Base-by-base conservation (phyloP, 2,329 filamentous ascomycete species). In the Calonectria montana region DNA sequence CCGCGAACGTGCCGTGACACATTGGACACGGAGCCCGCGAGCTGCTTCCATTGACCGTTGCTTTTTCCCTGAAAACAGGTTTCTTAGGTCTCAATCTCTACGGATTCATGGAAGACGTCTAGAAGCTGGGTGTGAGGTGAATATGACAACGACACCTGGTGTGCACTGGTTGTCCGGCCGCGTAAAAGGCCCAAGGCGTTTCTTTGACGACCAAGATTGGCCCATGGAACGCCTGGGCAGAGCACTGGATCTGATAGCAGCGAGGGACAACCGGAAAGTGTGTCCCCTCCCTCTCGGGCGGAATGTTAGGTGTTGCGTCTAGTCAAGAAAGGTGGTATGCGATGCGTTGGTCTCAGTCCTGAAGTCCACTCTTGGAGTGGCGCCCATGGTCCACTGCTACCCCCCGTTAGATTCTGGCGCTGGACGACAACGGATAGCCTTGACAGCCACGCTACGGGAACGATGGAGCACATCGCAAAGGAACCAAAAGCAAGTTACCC, bases 241-340 rank as follows among this genome's bases (percentile, higher is more conserved):
- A 59, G 39, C 35, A 27, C 13, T 31, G 43, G 31, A 18, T 13
- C 16, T 13, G 15, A 27, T 16, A 25, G 23, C 25, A 23, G 48
- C 9, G 27, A 37, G 53, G 29, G 53, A 62, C 39, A 2, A n/a
- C 21, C 29, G 25, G 61, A 65, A 29, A 47, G 63, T 67, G 41
- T 45, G 7, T 12, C 31, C 23, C 35, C 31, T n/a, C 35, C 57
- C 39, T 29, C 21, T 48, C 21, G 35, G 43, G n/a, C 23, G 74
- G 75, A 77, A 78, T 77, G 73, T 31, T 71, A 37, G 59, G 25
- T 53, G 55, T 70, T 71, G 67, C 67, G 65, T 59, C 48, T 31
- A 29, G 53, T 59, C 31, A 21, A 57, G 18, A 31, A 27, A 48
- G 43, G 25, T 67, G 47, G 59, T 57, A 50, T 67, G 45, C 31